Percentiles rank a stretch among this genome's conserved stretches.
phyloP scores from a whole-genome alignment of 108 stramenopile species.

The Skeletonema marinoi region DNA sequence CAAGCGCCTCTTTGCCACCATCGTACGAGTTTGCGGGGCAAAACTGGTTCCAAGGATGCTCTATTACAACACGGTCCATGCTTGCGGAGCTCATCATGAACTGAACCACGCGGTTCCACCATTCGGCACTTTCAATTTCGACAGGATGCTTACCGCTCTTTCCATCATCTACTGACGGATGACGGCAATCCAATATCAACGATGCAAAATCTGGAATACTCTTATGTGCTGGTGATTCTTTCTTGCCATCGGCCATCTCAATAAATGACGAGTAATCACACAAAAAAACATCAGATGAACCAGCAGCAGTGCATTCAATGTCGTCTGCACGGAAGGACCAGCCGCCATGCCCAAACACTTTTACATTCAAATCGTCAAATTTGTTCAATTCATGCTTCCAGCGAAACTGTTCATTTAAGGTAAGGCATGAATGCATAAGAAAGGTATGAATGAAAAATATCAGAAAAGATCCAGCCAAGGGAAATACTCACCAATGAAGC shows the following conservation, averaged over 20 bases:
- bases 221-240: background rate
- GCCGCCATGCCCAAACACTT: background rate
- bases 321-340: slow-evolving; percentile 3
- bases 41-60: slow-evolving; percentile 13
- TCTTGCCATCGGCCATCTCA: slow-evolving; percentile 6
- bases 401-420: slow-evolving; percentile 41
- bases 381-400: slow-evolving; percentile 70
- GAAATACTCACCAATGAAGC: slow-evolving; percentile 59
- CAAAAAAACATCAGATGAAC: slow-evolving; percentile 51
- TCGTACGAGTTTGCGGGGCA: background rate
- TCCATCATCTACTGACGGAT: background rate
- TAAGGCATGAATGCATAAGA: background rate
- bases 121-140: slow-evolving; percentile 30
- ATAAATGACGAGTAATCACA: slow-evolving; percentile 57
- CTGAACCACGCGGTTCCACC: slow-evolving; percentile 31
- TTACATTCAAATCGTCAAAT: slow-evolving; percentile 46
- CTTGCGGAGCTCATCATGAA: slow-evolving; percentile 19
- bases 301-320: background rate
- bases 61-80: slow-evolving; percentile 36
- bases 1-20: background rate
- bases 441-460: background rate
- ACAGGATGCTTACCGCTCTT: background rate
- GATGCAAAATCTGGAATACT: slow-evolving; percentile 18
- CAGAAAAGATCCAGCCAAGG: background rate
- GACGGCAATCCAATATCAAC: slow-evolving; percentile 40